A percentile compares a stretch with the other conserved stretches of the same genome.
Conservation (phyloP, 202 grass and related monocot species). For the Bolboschoenoplectus hybrid region DNA sequence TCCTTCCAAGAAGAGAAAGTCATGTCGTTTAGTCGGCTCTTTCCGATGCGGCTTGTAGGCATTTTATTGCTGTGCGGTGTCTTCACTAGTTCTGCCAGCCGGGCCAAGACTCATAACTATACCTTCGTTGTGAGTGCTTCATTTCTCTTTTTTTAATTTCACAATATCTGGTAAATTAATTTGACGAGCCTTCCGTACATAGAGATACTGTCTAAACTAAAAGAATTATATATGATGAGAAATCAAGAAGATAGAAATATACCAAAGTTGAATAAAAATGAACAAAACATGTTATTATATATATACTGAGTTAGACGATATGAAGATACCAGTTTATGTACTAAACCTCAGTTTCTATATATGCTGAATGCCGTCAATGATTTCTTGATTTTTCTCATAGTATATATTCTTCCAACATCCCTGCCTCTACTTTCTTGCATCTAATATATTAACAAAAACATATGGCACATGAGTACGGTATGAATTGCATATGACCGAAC, state of each 20-base stretch:
- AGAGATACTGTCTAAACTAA: neutral
- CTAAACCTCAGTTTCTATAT: neutral
- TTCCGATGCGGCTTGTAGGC: neutral
- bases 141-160: neutral
- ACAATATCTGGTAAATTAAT: neutral
- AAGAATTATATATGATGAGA: neutral
- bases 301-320: neutral
- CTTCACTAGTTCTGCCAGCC: neutral
- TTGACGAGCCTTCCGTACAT: neutral
- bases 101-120: neutral
- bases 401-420: neutral
- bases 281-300: neutral
- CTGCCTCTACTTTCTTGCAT: neutral
- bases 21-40: neutral
- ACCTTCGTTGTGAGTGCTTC: constrained; percentile 35
- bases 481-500: too few relatives aligned
- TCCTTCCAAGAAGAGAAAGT: neutral
- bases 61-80: neutral
- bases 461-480: too few relatives aligned
- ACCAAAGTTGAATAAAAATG: neutral
- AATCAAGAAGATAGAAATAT: too few relatives aligned
- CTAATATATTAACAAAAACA: too few relatives aligned
- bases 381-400: too few relatives aligned
- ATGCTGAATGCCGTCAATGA: too few relatives aligned
- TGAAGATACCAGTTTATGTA: neutral